Evolutionary conservation across 2,329 filamentous ascomycete species (phyloP), one percentile per base, ranked within the genome.

Genomic region (Trichoderma guizhouense): DNA sequence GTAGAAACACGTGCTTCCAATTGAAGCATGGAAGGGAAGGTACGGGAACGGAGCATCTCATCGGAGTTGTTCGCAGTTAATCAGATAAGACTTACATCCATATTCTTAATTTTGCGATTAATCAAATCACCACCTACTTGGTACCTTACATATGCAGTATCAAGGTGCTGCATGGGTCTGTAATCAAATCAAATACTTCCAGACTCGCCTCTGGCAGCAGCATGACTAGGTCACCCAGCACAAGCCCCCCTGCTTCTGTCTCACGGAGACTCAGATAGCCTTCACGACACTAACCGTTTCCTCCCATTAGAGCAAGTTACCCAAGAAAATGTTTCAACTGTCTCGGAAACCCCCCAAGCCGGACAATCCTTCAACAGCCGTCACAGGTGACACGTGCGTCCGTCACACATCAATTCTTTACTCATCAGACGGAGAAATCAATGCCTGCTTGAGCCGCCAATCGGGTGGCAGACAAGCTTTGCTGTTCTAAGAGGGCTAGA

Each of bases 241-340:
- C 32, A 5, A 24, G 12, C 9, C 15, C 64, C 47, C 47, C 47
- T 66, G 63, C 30, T 34, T 51, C 32, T 58, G 43, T 66, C 51
- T 58, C 64, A 58, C 34, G 34, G 26, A 43, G 26, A 24, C 51
- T 53, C 39, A 62, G 57, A 53, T 51, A 60, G 28, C 24, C 66
- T 69, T 61, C 34, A 51, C 14, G 30, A 47, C 36, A 36, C 66
- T 57, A 69, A 47, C 15, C 28, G 67, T 62, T 69, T 69, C 30
- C 39, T 53, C 21, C 24, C 18, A 32, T 39, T 24, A 32, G 11
- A 34, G 11, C 65, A 60, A 9, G 36, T 60, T 60, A 26, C 65
- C 43, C 65, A 47, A 36, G 21, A 61, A 61, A 69, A 69, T 69
- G 67, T 69, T 69, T 69, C 57, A 62, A 69, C 28, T 67, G 64